phyloP scores from a whole-genome alignment of 2,329 filamentous ascomycete genomes.

The Xylaria sp. region DNA sequence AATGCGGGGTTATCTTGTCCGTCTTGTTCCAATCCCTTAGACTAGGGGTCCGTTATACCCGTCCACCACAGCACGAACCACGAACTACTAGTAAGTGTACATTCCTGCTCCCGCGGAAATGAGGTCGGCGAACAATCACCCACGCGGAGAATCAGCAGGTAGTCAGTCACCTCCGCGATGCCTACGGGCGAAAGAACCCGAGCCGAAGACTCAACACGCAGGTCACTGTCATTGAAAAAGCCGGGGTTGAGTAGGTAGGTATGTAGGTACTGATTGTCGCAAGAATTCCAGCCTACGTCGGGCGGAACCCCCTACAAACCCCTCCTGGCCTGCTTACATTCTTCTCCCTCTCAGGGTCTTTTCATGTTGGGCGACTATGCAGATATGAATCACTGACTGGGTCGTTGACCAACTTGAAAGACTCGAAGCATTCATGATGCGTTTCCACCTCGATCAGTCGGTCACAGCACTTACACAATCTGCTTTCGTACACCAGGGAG shows the following conservation, averaged over 20 bases:
- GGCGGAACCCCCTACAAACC: too few relatives aligned
- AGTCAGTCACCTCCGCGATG: too few relatives aligned
- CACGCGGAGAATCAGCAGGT: too few relatives aligned
- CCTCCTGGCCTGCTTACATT: neutral
- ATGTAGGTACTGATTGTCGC: neutral
- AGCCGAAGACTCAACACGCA: neutral
- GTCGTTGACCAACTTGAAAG: neutral
- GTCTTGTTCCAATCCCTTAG: neutral
- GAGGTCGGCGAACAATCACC: neutral
- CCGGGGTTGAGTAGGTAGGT: neutral
- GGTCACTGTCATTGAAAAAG: neutral
- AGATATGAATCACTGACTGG: neutral
- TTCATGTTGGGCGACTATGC: neutral
- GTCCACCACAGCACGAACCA: neutral
- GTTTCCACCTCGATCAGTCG: neutral
- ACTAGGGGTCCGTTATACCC: neutral
- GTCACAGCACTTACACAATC: neutral
- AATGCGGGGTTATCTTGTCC: slow-evolving; percentile 34
- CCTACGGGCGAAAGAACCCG: too few relatives aligned
- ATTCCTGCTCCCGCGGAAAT: neutral
- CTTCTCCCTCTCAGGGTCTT: neutral
- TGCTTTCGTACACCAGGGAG: neutral
- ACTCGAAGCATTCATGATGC: neutral
- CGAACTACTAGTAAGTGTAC: too few relatives aligned
- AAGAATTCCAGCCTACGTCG: too few relatives aligned